Evolutionary conservation across 2,329 filamentous ascomycete species (phyloP), one percentile per base, ranked within the genome.

Genomic region (Penicillium sp.): DNA sequence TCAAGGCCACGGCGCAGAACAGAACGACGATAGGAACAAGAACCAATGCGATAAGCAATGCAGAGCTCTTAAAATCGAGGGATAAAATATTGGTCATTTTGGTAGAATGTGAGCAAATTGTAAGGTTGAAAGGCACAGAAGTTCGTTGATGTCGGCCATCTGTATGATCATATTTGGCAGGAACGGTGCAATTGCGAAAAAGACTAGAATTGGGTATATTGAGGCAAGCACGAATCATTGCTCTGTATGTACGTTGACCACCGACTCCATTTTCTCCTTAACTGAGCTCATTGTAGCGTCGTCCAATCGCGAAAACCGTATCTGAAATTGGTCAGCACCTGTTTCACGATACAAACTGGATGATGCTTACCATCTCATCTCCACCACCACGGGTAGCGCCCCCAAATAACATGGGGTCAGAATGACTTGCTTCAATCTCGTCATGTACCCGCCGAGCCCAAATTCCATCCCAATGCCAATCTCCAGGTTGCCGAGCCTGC

Each of bases 391-490:
- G 76, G 44, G 82, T 81, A 5, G 80, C 78, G 57, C 81, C 82
- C 6, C 91, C 91, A 75, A 87, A 98, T 24, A 98, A 76, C 5
- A 91, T 87, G 1, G 86, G 79, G 64, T 98, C 93, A 1, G 90
- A 90, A 49, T 91, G 77, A 68, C 91, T 96, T 10, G 84, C 82
- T 50, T 88, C 84, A 44, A 97, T 85, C 19, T 89, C 89, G 72
- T 89, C 90, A 73, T 86, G 88, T 1, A 96, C 93, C 53, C 93
- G 84, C 62, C 93, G 89, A 71, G 96, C 90, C 93, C 93, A 99
- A 0, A 98, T 93, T 0, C 93, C 93, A 68, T 96, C 91, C 93
- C 93, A 98, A 70, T 96, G 96, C 93, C 93, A 98, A 67, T 96
- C 89, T 7, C 89, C 90, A 0, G 91, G 91, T 49, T 83, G 80